These are phyloP conservation scores for Podospora fimiseda DNA, from an alignment of 495 filamentous ascomycete species.

Conservation along the genomic window DNA sequence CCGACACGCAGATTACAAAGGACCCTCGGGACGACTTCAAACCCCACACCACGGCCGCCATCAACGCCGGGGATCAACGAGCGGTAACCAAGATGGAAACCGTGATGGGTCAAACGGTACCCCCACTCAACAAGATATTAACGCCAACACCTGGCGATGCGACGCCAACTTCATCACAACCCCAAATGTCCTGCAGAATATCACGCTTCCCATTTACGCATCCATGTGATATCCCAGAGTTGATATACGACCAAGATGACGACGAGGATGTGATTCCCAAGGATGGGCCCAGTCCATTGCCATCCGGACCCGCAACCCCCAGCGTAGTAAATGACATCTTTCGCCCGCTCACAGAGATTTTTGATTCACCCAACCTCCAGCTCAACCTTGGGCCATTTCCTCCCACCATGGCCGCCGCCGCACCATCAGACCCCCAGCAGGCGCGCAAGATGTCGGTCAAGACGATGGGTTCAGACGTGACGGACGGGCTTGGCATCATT, in stretches of 20 bases:
- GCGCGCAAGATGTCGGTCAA: constrained; percentile 4
- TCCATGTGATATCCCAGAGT: constrained; percentile 14
- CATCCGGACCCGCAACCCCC: constrained; percentile 7
- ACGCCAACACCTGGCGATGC: constrained; percentile 5
- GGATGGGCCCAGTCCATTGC: not conserved
- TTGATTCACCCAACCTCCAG: constrained; percentile 6
- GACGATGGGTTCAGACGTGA: not conserved
- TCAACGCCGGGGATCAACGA: not conserved
- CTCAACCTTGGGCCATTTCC: constrained; percentile 8
- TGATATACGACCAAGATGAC: constrained; percentile 13
- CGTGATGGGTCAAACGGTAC: not conserved
- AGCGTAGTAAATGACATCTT: constrained; percentile 10
- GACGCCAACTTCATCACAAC: constrained; percentile 5
- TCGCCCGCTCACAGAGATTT: constrained; percentile 6
- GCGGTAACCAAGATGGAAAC: not conserved
- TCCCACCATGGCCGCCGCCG: not conserved
- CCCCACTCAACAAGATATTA: constrained; percentile 1
- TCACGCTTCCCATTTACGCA: constrained; percentile 12
- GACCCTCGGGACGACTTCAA: not conserved
- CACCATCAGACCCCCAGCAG: not conserved
- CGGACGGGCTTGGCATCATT: constrained; percentile 14
- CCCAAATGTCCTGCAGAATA: constrained; percentile 15
- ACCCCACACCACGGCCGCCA: too few species aligned
- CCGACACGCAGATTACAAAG: not conserved
- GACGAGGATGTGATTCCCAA: constrained; percentile 6